Evolutionary conservation across 176 grass and related monocot genomes (phyloP), one percentile per base, ranked within the genome.

Genomic region (Calamus simplicifolius): DNA sequence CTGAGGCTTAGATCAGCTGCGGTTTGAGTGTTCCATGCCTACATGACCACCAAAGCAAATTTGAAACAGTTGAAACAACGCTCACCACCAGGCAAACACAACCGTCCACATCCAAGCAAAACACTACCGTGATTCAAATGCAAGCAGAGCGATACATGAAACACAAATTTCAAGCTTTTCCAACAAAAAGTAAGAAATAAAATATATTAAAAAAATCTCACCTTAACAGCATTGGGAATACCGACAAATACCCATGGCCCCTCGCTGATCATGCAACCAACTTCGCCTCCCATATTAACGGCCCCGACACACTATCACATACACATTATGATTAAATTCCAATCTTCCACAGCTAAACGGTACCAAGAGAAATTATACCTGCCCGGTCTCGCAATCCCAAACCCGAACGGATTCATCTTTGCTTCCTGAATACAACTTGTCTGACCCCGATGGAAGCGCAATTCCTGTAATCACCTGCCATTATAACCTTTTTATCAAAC

Each of bases 211-310:
- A 69, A 7, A 75, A 31, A 31, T 29, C 30, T 54, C 74, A 98
- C 94, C 73, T 93, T 98, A 16, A 98, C 82, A 29, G 81, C 63
- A 72, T 98, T 78, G 48, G 94, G 81, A 26, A 89, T 73, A 49
- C 94, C 94, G 54, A 89, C 73, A 58, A 98, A 98, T 76, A 98
- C 55, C 81, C 81, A 98, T 16, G 88, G 82, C 49, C 84, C 94
- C 71, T 98, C 94, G 17, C 73, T 89, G 53, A 98, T 98, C 88
- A 98, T 93, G 71, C 94, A 98, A 43, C 94, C 94, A 21, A 98
- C 73, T 73, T 98, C 94, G 71, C 56, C 48, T 54, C 94, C 76
- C 56, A 98, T 61, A 57, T 63, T 64, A 62, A 98, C 69, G 23
- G 80, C 77, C 12, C 67, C 70, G 2, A 67, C 78, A 59, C 94